phyloP scores from a whole-genome alignment of 192 early-diverging fungal species.

The Coemansia sp. region DNA sequence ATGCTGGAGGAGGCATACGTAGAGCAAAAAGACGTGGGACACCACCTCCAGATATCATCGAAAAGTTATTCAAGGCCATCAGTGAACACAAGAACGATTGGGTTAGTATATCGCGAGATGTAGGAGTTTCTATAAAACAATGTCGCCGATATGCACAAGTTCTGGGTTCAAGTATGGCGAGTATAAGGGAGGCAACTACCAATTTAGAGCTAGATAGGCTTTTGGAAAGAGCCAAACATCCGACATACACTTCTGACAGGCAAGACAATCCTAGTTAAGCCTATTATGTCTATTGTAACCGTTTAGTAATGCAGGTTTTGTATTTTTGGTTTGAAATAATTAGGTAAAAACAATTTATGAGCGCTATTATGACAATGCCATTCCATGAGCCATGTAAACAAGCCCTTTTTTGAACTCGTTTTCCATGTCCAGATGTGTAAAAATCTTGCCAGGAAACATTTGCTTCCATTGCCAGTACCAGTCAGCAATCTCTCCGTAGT shows the following conservation, averaged over 20 bases:
- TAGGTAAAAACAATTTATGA: neutral
- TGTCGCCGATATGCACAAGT: conserved; percentile 23
- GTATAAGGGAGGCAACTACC: conserved; percentile 13
- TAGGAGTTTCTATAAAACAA: conserved; percentile 18
- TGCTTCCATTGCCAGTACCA: conserved; percentile 56
- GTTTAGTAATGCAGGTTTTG: no score
- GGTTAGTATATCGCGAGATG: conserved; percentile 38
- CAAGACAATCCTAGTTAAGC: neutral
- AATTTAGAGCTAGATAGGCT: conserved; percentile 27
- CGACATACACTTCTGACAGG: neutral
- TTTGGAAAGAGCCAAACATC: conserved; percentile 1
- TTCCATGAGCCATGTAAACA: conserved; percentile 36
- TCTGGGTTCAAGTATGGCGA: conserved; percentile 14
- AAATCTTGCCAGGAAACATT: conserved; percentile 31
- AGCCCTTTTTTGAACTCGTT: conserved; percentile 32
- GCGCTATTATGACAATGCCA: conserved; percentile 1
- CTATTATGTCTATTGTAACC: no score
- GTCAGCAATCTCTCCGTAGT: conserved; percentile 50
- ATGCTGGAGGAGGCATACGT: neutral
- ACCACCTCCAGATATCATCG: conserved; percentile 13
- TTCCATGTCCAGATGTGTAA: conserved; percentile 22
- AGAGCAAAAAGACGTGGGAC: neutral
- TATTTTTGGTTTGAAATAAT: neutral
- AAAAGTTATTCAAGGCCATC: conserved; percentile 39
- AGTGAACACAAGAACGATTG: conserved; percentile 37